Evolutionary conservation across 331 rosid species (phyloP).

Genomic region (Malus hybrid): DNA sequence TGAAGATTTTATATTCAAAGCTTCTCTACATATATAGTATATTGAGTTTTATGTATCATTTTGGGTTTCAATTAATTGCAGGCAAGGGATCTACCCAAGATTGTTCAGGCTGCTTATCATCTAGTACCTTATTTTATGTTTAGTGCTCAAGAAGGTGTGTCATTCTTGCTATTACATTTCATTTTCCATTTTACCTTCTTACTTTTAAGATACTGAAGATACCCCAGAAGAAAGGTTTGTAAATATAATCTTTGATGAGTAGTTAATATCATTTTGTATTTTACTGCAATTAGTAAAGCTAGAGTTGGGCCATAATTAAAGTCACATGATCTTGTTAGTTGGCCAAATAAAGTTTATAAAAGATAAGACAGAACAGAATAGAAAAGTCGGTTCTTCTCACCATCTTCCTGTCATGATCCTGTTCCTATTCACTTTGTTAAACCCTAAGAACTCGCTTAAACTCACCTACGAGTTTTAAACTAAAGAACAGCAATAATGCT

Average conservation of each 20-base stretch:
- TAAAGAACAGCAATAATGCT: not conserved
- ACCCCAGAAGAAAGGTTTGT: not conserved
- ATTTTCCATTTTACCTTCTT: not conserved
- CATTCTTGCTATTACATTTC: not conserved
- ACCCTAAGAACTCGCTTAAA: too few relatives aligned
- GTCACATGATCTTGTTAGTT: not conserved
- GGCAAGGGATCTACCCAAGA: conserved; percentile 89
- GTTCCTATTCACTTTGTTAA: not conserved
- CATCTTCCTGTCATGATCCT: not conserved
- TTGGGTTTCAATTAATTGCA: conserved; percentile 26
- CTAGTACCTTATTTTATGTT: conserved; percentile 88
- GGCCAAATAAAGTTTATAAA: not conserved
- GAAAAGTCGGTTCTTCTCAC: not conserved
- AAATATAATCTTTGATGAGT: not conserved
- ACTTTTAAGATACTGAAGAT: not conserved
- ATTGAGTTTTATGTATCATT: not conserved
- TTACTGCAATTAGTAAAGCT: not conserved
- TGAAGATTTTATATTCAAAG: not conserved
- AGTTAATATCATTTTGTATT: not conserved
- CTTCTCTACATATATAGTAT: too few relatives aligned
- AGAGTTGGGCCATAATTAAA: not conserved
- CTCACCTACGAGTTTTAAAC: too few relatives aligned
- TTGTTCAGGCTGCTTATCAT: conserved; percentile 76
- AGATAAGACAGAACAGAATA: not conserved
- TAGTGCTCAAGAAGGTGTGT: conserved; percentile 86